These are phyloP conservation scores for Claviceps pazoutovae DNA, from an alignment of 2,329 filamentous ascomycete species.

Conservation along the genomic window DNA sequence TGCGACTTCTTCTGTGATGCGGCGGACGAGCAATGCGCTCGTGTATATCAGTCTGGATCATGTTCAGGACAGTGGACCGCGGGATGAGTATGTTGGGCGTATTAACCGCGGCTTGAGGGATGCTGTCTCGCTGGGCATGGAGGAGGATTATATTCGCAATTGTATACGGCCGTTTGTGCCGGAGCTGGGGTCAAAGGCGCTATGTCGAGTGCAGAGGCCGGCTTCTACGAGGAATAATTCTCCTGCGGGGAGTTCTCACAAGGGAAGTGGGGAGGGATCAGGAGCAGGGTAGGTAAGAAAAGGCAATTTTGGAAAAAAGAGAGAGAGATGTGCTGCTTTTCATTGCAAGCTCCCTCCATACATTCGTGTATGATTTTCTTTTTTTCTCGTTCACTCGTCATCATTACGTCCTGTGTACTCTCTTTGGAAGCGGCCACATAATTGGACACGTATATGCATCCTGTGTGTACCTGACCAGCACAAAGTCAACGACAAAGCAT, in stretches of 20 bases:
- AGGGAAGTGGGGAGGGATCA: background rate
- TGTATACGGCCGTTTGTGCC: slow-evolving; percentile 24
- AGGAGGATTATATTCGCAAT: slow-evolving; percentile 21
- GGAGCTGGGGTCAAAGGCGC: slow-evolving; percentile 4
- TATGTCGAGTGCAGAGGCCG: background rate
- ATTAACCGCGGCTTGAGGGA: slow-evolving; percentile 25
- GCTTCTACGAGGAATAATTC: background rate
- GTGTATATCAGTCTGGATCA: slow-evolving; percentile 25
- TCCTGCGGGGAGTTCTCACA: background rate
- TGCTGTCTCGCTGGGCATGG: slow-evolving; percentile 21
- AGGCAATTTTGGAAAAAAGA: background rate
- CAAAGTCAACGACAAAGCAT: background rate
- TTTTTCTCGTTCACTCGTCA: too few species aligned
- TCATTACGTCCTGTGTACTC: too few species aligned
- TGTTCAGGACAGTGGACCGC: slow-evolving; percentile 20
- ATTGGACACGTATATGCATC: too few species aligned
- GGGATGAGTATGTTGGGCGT: slow-evolving; percentile 26
- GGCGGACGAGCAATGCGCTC: slow-evolving; percentile 17
- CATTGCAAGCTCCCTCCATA: too few species aligned
- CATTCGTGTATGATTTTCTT: too few species aligned
- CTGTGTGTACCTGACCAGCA: too few species aligned
- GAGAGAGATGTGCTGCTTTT: background rate
- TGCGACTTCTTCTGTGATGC: background rate
- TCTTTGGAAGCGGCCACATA: too few species aligned
- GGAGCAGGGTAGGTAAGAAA: background rate